phyloP scores from a whole-genome alignment of 768 basidiomycete species.

The Leccinellum rugosiceps region DNA sequence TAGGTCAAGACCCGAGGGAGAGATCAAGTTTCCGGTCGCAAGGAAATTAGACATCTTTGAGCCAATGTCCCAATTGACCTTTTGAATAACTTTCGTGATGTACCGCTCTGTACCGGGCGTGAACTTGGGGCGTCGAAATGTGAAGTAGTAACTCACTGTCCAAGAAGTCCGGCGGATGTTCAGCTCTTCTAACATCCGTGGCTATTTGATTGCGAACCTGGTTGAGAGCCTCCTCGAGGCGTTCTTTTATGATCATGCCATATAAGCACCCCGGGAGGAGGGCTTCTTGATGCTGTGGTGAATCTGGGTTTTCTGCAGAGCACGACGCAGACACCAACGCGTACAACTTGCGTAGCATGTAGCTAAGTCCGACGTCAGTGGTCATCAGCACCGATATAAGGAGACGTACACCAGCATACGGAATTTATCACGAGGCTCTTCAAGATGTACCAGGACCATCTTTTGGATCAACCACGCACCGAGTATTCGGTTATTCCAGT shows the following conservation, averaged over 20 bases:
- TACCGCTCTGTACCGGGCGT: conserved; percentile 60
- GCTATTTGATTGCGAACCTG: conserved; percentile 66
- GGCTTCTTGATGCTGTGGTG: conserved; percentile 97
- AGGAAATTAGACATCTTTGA: conserved; percentile 89
- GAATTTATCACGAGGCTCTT: conserved; percentile 88
- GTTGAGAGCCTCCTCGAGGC: conserved; percentile 85
- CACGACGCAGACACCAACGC: conserved; percentile 86
- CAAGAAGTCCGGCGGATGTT: conserved; percentile 76
- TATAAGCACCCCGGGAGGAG: conserved; percentile 90
- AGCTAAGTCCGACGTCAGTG: conserved; percentile 47
- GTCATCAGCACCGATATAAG: not conserved
- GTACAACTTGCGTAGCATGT: conserved; percentile 96
- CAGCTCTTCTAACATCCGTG: conserved; percentile 72
- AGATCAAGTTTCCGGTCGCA: conserved; percentile 94
- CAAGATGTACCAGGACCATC: conserved; percentile 86
- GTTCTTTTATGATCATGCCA: conserved; percentile 97
- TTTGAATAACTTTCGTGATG: conserved; percentile 67
- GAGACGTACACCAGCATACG: conserved; percentile 75
- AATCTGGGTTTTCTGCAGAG: conserved; percentile 95
- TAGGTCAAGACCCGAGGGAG: conserved; percentile 91
- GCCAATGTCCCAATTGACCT: conserved; percentile 91
- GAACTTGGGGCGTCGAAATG: conserved; percentile 1
- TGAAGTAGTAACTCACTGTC: conserved; percentile 57
- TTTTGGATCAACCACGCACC: conserved; percentile 83
- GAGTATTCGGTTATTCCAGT: conserved; percentile 81